Base-by-base conservation (phyloP, 805 yeast genomes). In the Myxozyma sirexii region DNA sequence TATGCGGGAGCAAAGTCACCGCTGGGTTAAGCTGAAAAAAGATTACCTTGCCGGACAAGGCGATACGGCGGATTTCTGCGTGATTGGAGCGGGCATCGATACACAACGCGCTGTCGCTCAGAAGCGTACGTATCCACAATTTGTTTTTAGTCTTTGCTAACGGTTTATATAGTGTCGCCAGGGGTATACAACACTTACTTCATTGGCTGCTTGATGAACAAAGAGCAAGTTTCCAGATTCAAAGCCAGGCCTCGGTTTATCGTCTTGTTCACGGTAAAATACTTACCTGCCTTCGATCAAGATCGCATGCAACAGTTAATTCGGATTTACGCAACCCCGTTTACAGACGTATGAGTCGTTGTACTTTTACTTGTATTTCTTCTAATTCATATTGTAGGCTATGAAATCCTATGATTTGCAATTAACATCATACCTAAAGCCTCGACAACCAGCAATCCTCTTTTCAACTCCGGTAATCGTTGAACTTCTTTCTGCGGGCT, bases 41-140 rank as follows among this genome's bases (percentile, higher is more conserved):
- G 64, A 60, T 24, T 60, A 60, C 21, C 31, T 60, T 21, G 23
- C 59, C 3, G 64, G 64, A 5, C 41, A 23, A 5, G 64, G 64
- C 4, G 64, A 60, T 29, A 49, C 58, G 2, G 56, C 54, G 12
- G 62, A 60, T 38, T 54, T 56, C 27, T 57, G 59, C n/a, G 46
- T 60, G 3, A 39, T 60, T 27, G 64, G 64, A 6, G 62, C 56
- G 1, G 61, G 56, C 2, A 24, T 47, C 29, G 62, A 60, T 37
- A 37, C 27, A 5, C 10, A 27, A 15, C 58, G 64, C 7, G 38
- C 53, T 10, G 24, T 23, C 3, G 59, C 52, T 33, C 53, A 56
- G 13, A 54, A 27, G 23, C 26, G 63, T 59, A 45, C 19, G 59
- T 50, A 3, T 37, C n/a, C n/a, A n/a, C n/a, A n/a, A n/a, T n/a